Percentiles rank a stretch among this genome's conserved stretches.
Conservation (phyloP, 179 eudicot genomes). For the Carnegiea gigantea region DNA sequence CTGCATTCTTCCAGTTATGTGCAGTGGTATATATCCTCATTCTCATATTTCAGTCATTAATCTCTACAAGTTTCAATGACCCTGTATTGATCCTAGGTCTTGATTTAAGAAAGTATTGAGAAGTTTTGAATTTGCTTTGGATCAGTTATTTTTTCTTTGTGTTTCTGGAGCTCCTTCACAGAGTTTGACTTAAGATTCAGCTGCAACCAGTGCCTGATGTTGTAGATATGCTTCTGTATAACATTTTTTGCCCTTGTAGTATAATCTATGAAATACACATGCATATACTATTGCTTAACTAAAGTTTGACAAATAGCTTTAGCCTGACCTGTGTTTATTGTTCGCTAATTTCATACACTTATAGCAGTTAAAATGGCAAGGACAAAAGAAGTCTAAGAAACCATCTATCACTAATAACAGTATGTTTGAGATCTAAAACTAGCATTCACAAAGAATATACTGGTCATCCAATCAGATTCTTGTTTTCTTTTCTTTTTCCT, state of each 20-base stretch:
- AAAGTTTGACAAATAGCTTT: not conserved
- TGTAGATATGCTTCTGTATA: not conserved
- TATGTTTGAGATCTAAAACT: not conserved
- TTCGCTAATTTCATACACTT: not conserved
- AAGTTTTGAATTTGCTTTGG: not conserved
- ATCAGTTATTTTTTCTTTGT: not conserved
- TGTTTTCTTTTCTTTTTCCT: not conserved
- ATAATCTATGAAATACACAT: not conserved
- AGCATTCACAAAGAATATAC: not conserved
- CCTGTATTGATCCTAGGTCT: not conserved
- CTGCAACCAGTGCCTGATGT: not conserved
- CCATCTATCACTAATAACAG: not conserved
- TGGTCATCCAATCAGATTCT: conserved; percentile 8
- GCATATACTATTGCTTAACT: not conserved
- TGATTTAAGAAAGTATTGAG: not conserved
- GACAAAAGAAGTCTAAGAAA: not conserved
- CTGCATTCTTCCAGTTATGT: not conserved
- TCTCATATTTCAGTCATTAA: not conserved
- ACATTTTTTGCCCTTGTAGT: not conserved
- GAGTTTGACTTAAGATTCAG: conserved; percentile 4
- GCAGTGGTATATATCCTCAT: not conserved
- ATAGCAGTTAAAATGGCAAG: not conserved
- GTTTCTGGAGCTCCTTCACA: not conserved
- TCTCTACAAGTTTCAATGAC: not conserved
- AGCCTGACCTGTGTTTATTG: not conserved